A percentile compares a stretch with the other conserved stretches of the same genome.
Conservation (phyloP, 257 asterid genomes). For the Linderniella brevidens region DNA sequence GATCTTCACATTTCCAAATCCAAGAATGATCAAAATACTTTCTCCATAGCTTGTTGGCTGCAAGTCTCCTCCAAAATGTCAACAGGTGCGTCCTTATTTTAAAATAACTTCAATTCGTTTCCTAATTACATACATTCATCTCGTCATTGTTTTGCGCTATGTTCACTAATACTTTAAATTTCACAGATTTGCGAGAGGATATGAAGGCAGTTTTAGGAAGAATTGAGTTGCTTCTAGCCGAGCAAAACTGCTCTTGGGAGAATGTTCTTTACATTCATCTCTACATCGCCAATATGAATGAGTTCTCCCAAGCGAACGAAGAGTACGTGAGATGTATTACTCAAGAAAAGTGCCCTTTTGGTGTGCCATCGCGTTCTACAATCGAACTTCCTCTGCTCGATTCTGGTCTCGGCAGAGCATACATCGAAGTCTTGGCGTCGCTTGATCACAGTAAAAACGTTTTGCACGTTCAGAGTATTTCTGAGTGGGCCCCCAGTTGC, state of each 20-base stretch:
- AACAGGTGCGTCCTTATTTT: slow-evolving; percentile 30
- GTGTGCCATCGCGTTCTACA: slow-evolving; percentile 96
- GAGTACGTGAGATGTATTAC: slow-evolving; percentile 69
- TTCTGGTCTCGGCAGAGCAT: slow-evolving; percentile 77
- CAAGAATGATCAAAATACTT: slow-evolving; percentile 24
- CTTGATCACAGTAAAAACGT: slow-evolving; percentile 55
- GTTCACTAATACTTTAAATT: slow-evolving; percentile 11
- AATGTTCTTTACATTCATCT: slow-evolving; percentile 78
- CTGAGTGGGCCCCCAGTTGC: slow-evolving; percentile 99
- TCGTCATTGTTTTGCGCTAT: slow-evolving; percentile 8
- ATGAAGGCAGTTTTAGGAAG: slow-evolving; percentile 42
- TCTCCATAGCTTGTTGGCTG: slow-evolving; percentile 73
- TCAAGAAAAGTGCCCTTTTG: slow-evolving; percentile 77
- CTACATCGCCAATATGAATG: slow-evolving; percentile 64
- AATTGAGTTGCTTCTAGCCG: slow-evolving; percentile 45
- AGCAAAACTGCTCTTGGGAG: slow-evolving; percentile 67
- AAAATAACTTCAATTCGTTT: too few relatives aligned
- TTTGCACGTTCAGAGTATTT: slow-evolving; percentile 91
- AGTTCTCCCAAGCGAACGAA: slow-evolving; percentile 58
- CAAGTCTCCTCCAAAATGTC: slow-evolving; percentile 42
- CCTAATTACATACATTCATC: too few relatives aligned
- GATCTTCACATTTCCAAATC: slow-evolving; percentile 40
- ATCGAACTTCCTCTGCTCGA: slow-evolving; percentile 74
- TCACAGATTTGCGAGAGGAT: slow-evolving; percentile 56
- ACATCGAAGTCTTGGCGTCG: slow-evolving; percentile 78